Conservation (phyloP, 1,284 basidiomycete species). For the Trametes pubescens region DNA sequence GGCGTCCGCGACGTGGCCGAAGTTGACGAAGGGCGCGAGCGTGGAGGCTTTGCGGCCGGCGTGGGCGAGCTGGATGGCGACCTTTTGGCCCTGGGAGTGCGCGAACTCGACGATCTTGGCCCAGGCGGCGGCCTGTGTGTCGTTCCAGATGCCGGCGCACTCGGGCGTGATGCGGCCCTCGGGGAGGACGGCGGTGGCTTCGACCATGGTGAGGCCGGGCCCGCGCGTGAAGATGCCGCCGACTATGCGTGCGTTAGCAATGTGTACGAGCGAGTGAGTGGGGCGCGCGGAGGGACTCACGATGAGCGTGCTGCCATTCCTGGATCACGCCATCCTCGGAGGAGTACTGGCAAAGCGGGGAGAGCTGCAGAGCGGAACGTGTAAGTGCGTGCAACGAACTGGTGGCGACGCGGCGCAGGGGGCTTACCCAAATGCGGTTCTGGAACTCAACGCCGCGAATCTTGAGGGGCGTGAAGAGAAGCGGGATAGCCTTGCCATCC, state of each 20-base stretch:
- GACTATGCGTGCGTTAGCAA: slow-evolving; percentile 35
- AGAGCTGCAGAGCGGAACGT: slow-evolving; percentile 41
- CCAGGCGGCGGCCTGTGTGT: slow-evolving; percentile 71
- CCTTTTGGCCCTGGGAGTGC: slow-evolving; percentile 68
- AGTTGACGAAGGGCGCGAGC: slow-evolving; percentile 65
- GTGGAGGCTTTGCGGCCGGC: slow-evolving; percentile 79
- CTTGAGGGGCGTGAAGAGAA: slow-evolving; percentile 70
- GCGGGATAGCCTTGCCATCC: slow-evolving; percentile 53
- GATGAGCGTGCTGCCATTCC: slow-evolving; percentile 81
- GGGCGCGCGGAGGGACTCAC: slow-evolving; percentile 44
- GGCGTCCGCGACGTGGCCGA: slow-evolving; percentile 42
- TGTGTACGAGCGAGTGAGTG: neutral
- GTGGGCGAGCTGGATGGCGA: slow-evolving; percentile 82
- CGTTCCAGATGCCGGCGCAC: slow-evolving; percentile 77
- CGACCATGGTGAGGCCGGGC: slow-evolving; percentile 67
- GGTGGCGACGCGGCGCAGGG: neutral
- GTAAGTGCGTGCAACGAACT: neutral
- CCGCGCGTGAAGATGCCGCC: slow-evolving; percentile 54
- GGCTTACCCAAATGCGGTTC: slow-evolving; percentile 66
- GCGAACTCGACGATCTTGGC: slow-evolving; percentile 74
- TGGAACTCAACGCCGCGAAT: slow-evolving; percentile 71
- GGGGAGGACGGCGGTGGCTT: slow-evolving; percentile 76
- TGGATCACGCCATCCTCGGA: slow-evolving; percentile 71
- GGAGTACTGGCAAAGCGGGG: slow-evolving; percentile 81
- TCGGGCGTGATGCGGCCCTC: slow-evolving; percentile 82